These are phyloP conservation scores for Beauveria scarabaeidicola DNA, from an alignment of 2,329 filamentous ascomycete genomes.

Conservation along the genomic window DNA sequence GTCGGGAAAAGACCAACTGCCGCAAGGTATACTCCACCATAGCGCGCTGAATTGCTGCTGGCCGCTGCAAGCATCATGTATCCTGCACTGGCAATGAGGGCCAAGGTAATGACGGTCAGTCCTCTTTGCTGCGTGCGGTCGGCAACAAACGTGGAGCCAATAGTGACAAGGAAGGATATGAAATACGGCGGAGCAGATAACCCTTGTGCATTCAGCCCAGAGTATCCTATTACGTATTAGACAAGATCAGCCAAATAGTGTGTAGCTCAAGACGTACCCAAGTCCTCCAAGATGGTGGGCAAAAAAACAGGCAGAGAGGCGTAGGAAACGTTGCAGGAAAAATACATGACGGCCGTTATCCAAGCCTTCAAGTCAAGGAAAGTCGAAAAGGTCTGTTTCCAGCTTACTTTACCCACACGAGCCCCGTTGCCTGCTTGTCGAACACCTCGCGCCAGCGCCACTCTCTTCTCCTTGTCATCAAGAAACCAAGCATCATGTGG, in stretches of 20 bases:
- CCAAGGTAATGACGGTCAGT: constrained; percentile 20
- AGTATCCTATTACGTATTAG: constrained; percentile 20
- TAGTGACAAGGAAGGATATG: constrained; percentile 26
- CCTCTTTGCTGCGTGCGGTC: constrained; percentile 29
- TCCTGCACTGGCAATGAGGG: constrained; percentile 19
- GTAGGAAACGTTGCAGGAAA: constrained; percentile 31
- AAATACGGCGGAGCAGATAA: constrained; percentile 34
- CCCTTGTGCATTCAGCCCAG: constrained; percentile 30
- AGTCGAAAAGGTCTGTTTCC: constrained; percentile 25
- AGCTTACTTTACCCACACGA: constrained; percentile 14
- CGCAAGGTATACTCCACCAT: constrained; percentile 30
- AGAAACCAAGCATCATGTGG: constrained; percentile 23
- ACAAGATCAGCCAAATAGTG: background rate
- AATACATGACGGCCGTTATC: constrained; percentile 24
- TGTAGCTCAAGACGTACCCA: constrained; percentile 18
- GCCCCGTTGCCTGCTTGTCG: constrained; percentile 15
- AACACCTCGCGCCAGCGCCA: constrained; percentile 17
- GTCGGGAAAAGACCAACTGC: constrained; percentile 24
- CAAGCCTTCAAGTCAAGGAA: constrained; percentile 25
- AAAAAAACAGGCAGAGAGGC: constrained; percentile 32
- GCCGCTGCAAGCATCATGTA: constrained; percentile 17
- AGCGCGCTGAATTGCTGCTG: constrained; percentile 21
- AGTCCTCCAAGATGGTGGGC: constrained; percentile 30
- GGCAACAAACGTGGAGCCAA: constrained; percentile 23
- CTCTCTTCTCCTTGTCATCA: constrained; percentile 18